Base-by-base conservation (phyloP, 2,329 filamentous ascomycete species). In the Ophiostoma ips region DNA sequence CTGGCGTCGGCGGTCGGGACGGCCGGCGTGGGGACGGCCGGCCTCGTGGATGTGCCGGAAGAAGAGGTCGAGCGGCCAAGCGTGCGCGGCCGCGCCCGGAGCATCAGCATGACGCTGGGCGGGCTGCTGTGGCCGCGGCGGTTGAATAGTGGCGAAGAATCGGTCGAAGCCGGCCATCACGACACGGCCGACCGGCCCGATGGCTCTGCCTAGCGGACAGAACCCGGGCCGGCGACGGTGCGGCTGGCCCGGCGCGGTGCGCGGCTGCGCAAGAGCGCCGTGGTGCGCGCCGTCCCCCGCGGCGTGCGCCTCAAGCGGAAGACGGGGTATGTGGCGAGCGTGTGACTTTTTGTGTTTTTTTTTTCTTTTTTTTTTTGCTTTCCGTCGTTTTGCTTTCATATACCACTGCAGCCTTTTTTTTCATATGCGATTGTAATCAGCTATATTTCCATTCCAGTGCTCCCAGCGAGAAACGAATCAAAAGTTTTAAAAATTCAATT, bases 91-190 rank as follows among this genome's bases (percentile, higher is more conserved):
- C 59, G 66, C 37, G 64, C 66, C 28, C 62, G 64, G 46, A 68
- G 65, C 54, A 55, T 69, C 31, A 68, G 66, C 50, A 62, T 63
- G 45, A 65, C 66, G 7, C 55, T 69, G 2, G 64, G 64, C 16
- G 62, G 59, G 12, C 56, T 68, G 35, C 62, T 69, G 43, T 58
- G 51, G 51, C 13, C 51, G 21, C 40, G 51, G 38, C 16, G 28
- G 18, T 46, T 45, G 44, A 50, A 37, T 24, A 21, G 5, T n/a
- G 38, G 37, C 8, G 40, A 46, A 12, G n/a, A 4, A n/a, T n/a
- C n/a, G 5, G 48, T 36, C 13, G 43, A 44, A 10, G 48, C 9
- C 12, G 36, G n/a, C n/a, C n/a, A n/a, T 6, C 30, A 31, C 6
- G 30, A 31, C 30, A 31, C 30, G 30, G 30, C 30, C 30, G 30